Conservation (phyloP, 208 protist species). For the Leishmania lainsoni region DNA sequence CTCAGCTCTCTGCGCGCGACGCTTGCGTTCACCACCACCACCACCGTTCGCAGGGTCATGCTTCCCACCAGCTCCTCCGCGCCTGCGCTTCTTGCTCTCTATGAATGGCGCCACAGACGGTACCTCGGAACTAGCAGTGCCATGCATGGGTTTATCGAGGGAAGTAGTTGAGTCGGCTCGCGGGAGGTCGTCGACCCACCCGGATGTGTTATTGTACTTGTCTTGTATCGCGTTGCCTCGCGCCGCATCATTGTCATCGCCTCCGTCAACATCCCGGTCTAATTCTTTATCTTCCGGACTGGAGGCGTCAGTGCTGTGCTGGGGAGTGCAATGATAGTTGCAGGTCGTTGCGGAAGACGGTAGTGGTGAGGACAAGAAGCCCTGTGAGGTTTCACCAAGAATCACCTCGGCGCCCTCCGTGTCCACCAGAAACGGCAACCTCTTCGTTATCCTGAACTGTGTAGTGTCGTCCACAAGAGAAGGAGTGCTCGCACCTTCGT, state of each 20-base stretch:
- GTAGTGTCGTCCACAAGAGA: neutral
- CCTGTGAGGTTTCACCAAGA: constrained; percentile 10
- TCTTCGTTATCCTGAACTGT: neutral
- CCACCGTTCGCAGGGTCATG: neutral
- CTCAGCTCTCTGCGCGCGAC: constrained; percentile 20
- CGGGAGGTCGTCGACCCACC: constrained; percentile 27
- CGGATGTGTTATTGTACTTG: constrained; percentile 25
- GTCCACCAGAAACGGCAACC: neutral
- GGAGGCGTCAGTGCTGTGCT: neutral
- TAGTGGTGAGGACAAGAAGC: neutral
- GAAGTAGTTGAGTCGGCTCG: neutral
- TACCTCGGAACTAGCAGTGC: neutral
- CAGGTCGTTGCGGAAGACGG: neutral
- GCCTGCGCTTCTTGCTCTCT: constrained; percentile 5
- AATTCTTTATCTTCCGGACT: neutral
- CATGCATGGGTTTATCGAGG: neutral
- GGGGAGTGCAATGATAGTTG: neutral
- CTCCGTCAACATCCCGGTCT: neutral
- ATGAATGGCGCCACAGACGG: neutral
- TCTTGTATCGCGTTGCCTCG: constrained; percentile 16
- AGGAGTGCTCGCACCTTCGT: neutral
- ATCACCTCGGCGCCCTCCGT: neutral
- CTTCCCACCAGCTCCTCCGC: neutral
- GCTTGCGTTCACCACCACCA: constrained; percentile 8
- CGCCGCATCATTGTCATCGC: neutral